A percentile compares a stretch with the other conserved stretches of the same genome.
These are phyloP conservation scores for Ceriops tagal DNA, from an alignment of 345 rosid species.

Conservation along the genomic window DNA sequence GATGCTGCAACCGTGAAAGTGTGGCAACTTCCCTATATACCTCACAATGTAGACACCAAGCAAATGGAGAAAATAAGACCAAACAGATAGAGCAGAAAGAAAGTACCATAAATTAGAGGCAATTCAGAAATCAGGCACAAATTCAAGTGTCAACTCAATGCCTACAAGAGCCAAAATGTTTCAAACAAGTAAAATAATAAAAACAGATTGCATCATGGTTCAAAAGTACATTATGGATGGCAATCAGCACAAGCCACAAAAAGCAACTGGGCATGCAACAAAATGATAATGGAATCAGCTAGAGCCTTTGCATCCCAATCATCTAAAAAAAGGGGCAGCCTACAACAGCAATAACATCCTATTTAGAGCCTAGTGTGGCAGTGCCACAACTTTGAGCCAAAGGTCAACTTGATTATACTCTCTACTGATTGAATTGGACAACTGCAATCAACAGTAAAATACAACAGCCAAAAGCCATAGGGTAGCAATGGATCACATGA, in stretches of 20 bases:
- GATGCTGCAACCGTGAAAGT: constrained; percentile 96
- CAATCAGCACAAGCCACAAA: not conserved
- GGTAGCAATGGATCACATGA: not conserved
- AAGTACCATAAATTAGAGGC: not conserved
- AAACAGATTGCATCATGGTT: too few species aligned
- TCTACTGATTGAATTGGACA: not conserved
- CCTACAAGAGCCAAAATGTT: not conserved
- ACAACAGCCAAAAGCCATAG: not conserved
- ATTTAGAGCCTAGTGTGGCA: too few species aligned
- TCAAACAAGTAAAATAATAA: not conserved
- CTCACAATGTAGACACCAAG: constrained; percentile 25
- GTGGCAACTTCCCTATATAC: constrained; percentile 91
- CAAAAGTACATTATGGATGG: too few species aligned
- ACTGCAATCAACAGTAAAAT: not conserved
- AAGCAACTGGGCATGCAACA: not conserved
- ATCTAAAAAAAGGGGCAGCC: not conserved
- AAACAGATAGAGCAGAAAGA: constrained; percentile 1
- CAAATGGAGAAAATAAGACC: constrained; percentile 5
- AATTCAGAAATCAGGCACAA: too few species aligned
- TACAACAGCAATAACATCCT: not conserved
- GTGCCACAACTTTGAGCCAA: too few species aligned
- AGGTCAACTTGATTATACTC: not conserved
- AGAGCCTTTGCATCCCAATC: not conserved
- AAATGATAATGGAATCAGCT: not conserved
- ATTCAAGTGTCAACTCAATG: constrained; percentile 7